Conservation (phyloP, 495 filamentous ascomycete genomes). For the Aspergillus cavernicola region DNA sequence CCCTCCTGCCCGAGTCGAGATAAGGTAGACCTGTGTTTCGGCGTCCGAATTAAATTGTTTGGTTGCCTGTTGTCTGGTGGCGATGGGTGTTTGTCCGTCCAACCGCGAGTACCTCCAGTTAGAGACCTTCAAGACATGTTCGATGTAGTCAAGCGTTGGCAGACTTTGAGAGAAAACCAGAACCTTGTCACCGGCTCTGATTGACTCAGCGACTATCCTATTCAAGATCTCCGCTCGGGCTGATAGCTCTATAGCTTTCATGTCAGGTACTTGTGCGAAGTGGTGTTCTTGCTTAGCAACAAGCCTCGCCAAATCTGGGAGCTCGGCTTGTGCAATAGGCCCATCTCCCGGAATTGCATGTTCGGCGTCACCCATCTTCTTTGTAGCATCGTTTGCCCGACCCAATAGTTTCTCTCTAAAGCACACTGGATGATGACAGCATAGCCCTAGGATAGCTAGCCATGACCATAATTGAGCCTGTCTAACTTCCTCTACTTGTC, state of each 20-base stretch:
- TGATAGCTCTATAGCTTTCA: slow-evolving; percentile 46
- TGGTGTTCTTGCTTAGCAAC: slow-evolving; percentile 24
- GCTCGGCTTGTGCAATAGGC: slow-evolving; percentile 25
- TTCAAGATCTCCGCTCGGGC: slow-evolving; percentile 64
- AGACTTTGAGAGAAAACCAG: slow-evolving; percentile 75
- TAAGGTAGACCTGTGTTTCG: slow-evolving; percentile 60
- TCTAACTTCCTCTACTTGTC: slow-evolving; percentile 17
- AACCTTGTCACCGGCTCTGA: slow-evolving; percentile 61
- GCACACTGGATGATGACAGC: slow-evolving; percentile 72
- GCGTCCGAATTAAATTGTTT: slow-evolving; percentile 60
- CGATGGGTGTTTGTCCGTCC: slow-evolving; percentile 57
- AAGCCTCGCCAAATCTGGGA: slow-evolving; percentile 22
- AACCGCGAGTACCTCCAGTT: slow-evolving; percentile 51
- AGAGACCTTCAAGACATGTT: slow-evolving; percentile 44
- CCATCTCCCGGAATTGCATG: slow-evolving; percentile 20
- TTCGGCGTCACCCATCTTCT: slow-evolving; percentile 25
- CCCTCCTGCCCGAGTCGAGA: slow-evolving; percentile 80
- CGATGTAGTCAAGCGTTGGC: slow-evolving; percentile 64
- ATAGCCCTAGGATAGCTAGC: slow-evolving; percentile 54
- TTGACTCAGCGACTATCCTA: slow-evolving; percentile 61
- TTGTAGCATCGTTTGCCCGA: slow-evolving; percentile 19
- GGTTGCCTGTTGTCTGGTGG: slow-evolving; percentile 52
- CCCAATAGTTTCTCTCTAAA: slow-evolving; percentile 54
- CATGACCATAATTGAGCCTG: slow-evolving; percentile 43
- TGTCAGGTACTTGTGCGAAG: slow-evolving; percentile 27